Conservation (phyloP, 176 grass and related monocot genomes). For the Hsuehochloa calcarea region DNA sequence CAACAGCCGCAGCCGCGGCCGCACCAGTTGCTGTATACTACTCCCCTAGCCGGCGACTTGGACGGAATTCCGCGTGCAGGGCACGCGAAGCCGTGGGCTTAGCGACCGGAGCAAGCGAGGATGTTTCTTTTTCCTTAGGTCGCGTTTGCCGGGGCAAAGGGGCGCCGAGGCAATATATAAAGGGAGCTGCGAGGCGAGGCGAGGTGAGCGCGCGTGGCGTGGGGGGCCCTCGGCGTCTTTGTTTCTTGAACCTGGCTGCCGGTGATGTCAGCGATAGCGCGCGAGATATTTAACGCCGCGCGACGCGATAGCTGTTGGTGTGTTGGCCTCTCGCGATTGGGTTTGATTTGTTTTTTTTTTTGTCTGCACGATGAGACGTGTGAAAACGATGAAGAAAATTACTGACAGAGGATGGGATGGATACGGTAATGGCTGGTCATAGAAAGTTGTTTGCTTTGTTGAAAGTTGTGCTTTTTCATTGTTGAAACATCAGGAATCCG, state of each 20-base stretch:
- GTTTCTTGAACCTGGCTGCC: neutral
- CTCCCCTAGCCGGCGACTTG: neutral
- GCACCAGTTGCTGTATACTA: neutral
- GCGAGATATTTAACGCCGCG: neutral
- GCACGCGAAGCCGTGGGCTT: neutral
- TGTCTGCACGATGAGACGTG: neutral
- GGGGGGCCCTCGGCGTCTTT: neutral
- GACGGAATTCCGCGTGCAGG: neutral
- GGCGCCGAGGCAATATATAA: slow-evolving; percentile 18
- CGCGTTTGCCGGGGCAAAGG: neutral
- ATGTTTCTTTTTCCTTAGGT: neutral
- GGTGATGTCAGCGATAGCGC: neutral
- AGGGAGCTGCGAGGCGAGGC: neutral
- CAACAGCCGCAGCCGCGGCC: neutral
- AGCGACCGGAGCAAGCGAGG: neutral
- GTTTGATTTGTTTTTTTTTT: neutral
- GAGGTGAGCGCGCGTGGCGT: neutral
- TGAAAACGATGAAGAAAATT: neutral
- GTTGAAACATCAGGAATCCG: neutral
- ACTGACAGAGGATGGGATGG: too few species aligned
- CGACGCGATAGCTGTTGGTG: too few species aligned
- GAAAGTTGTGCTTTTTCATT: neutral
- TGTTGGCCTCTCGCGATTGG: too few species aligned
- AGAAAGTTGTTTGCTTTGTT: neutral
- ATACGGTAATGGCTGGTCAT: neutral